phyloP scores from a whole-genome alignment of 257 asterid genomes.

The Petrea volubilis region DNA sequence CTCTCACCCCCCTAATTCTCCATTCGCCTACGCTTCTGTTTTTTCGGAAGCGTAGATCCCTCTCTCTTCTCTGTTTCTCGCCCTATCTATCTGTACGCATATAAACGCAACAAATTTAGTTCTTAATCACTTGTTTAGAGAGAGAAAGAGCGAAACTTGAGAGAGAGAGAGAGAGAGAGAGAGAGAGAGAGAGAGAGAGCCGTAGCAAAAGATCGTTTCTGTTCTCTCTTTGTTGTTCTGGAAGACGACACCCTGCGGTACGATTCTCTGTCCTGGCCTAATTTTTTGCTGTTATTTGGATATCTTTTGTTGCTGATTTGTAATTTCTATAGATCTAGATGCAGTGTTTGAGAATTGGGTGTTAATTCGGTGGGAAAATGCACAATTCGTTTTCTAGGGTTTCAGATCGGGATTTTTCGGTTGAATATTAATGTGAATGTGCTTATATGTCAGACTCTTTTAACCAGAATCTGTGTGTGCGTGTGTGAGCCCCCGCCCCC shows the following conservation, averaged over 20 bases:
- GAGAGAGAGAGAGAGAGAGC: conserved; percentile 10
- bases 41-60: conserved; percentile 44
- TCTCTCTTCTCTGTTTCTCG: conserved; percentile 18
- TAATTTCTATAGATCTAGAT: conserved; percentile 28
- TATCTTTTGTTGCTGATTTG: conserved; percentile 17
- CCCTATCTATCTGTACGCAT: not conserved
- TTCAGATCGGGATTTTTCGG: conserved; percentile 23
- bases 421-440: not conserved
- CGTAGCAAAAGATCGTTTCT: conserved; percentile 12
- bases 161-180: not conserved
- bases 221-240: not conserved
- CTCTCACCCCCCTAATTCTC: not conserved
- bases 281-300: not conserved
- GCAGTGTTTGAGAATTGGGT: not conserved
- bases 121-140: not conserved
- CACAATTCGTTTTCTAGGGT: conserved; percentile 28
- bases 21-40: conserved; percentile 40
- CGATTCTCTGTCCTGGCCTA: conserved; percentile 13
- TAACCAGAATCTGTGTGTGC: not conserved
- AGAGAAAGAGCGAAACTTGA: not conserved
- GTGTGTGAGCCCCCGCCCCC: no score
- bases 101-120: not conserved
- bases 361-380: not conserved
- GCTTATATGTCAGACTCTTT: no score
- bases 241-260: conserved; percentile 25